Evolutionary conservation across 768 basidiomycete species (phyloP).

Genomic region (Kwoniella dendrophila): DNA sequence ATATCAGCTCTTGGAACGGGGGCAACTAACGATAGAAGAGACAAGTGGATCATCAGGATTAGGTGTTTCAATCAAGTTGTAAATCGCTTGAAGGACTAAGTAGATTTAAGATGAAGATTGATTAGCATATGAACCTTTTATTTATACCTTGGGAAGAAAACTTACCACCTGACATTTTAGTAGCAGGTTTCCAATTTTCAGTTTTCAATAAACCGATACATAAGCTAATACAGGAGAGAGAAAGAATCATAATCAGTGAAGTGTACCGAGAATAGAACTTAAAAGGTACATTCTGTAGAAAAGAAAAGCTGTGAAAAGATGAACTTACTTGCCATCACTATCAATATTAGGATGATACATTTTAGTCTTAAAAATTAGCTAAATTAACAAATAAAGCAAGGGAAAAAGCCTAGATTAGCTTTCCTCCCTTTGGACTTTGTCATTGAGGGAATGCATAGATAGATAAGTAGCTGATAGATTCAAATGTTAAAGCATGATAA

Average conservation of each 20-base stretch:
- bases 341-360: conserved; percentile 57
- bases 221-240: conserved; percentile 50
- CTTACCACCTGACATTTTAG: conserved; percentile 53
- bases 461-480: neutral
- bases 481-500: too few species aligned
- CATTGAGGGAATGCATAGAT: too few species aligned
- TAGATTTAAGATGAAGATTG: neutral
- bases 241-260: neutral
- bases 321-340: conserved; percentile 55
- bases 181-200: conserved; percentile 57
- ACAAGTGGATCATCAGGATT: conserved; percentile 57
- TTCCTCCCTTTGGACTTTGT: too few species aligned
- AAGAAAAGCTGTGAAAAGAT: neutral
- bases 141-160: too few species aligned
- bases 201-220: conserved; percentile 57
- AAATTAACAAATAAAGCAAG: neutral
- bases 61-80: conserved; percentile 52
- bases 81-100: conserved; percentile 53
- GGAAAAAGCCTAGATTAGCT: neutral
- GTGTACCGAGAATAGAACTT: too few species aligned
- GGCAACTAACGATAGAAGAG: conserved; percentile 50
- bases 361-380: conserved; percentile 56
- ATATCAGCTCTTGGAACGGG: neutral
- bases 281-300: neutral
- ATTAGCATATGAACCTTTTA: too few species aligned